Percentiles rank a stretch among this genome's conserved stretches.
These are phyloP conservation scores for Aegilops speltoides DNA, from an alignment of 176 grass and related monocot species.

Conservation along the genomic window DNA sequence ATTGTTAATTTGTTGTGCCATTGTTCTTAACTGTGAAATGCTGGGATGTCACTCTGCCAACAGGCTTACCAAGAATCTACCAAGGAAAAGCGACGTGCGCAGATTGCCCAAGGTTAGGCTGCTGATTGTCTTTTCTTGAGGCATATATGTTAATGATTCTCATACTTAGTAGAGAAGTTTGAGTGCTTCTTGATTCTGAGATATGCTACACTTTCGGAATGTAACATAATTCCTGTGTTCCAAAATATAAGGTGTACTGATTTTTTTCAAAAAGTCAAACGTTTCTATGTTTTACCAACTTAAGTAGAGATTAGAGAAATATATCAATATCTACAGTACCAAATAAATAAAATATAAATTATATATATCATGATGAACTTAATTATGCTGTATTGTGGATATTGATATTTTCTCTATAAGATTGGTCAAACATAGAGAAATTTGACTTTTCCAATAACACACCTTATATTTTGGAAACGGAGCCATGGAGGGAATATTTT, in stretches of 20 bases:
- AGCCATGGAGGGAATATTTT: neutral
- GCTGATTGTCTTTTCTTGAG: slow-evolving; percentile 23
- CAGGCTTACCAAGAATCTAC: slow-evolving; percentile 98
- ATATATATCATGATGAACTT: neutral
- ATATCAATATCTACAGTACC: neutral
- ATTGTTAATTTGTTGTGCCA: neutral
- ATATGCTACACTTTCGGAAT: neutral
- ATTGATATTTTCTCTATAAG: neutral
- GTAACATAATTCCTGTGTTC: neutral
- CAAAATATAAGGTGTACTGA: neutral
- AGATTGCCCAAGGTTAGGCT: slow-evolving; percentile 85
- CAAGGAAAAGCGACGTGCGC: slow-evolving; percentile 86
- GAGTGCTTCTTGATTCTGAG: neutral
- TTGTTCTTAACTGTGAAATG: slow-evolving; percentile 20
- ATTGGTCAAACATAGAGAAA: neutral
- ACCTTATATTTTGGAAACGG: neutral
- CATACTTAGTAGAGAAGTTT: slow-evolving; percentile 2
- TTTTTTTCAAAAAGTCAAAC: neutral
- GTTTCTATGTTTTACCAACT: neutral
- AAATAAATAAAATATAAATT: neutral
- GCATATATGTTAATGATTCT: neutral
- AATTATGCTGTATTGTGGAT: neutral
- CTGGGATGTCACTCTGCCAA: slow-evolving; percentile 20
- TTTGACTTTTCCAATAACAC: neutral
- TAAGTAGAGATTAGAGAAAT: neutral